phyloP scores from a whole-genome alignment of 345 rosid genomes.

The Salix caprea region DNA sequence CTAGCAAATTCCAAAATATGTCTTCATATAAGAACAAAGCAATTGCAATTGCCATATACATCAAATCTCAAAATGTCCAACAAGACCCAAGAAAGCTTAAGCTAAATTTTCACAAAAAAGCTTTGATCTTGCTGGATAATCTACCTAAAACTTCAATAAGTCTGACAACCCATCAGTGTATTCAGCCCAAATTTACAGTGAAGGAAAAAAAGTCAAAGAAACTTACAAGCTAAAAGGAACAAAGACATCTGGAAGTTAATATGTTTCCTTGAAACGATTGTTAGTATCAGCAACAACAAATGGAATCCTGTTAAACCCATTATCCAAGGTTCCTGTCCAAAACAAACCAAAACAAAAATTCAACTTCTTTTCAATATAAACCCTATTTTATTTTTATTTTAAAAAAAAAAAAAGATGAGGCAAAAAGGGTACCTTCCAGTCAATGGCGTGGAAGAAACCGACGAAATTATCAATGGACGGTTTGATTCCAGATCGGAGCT shows the following conservation, averaged over 20 bases:
- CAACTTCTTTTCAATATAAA: neutral
- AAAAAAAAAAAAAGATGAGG: neutral
- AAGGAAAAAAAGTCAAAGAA: neutral
- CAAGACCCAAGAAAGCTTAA: neutral
- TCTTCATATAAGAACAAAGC: neutral
- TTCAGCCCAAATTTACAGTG: neutral
- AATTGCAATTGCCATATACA: neutral
- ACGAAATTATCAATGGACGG: constrained; percentile 77
- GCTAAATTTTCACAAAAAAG: neutral
- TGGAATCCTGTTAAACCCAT: constrained; percentile 64
- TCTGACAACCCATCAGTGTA: neutral
- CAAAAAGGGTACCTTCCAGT: constrained; percentile 65
- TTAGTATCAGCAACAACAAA: constrained; percentile 45
- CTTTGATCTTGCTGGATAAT: neutral
- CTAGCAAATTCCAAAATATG: neutral
- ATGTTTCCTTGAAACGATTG: constrained; percentile 54
- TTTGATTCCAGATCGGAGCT: constrained; percentile 65
- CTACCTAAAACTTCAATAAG: neutral
- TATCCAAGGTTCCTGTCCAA: constrained; percentile 76
- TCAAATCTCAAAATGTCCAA: neutral
- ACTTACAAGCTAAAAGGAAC: constrained; percentile 77
- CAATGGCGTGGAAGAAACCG: constrained; percentile 84
- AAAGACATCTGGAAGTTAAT: constrained; percentile 79
- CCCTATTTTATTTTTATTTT: neutral
- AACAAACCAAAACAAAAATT: neutral